These are phyloP conservation scores for Candida sanyaensis DNA, from an alignment of 1,139 yeast species.

Conservation along the genomic window DNA sequence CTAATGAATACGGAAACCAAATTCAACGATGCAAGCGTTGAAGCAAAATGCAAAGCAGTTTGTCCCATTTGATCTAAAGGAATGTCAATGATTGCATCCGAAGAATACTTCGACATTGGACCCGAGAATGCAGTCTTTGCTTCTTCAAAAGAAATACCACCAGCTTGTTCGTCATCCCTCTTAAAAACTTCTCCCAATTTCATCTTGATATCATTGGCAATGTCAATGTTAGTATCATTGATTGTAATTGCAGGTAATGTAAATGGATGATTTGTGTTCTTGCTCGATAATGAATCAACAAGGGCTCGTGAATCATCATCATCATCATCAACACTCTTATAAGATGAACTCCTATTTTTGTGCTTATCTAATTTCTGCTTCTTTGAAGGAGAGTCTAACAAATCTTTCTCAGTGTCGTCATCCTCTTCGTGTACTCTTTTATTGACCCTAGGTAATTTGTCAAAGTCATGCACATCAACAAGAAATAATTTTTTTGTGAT, in stretches of 20 bases:
- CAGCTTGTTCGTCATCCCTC: constrained; percentile 32
- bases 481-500: constrained; percentile 40
- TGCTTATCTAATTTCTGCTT: constrained; percentile 20
- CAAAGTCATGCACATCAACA: constrained; percentile 49
- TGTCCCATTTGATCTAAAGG: constrained; percentile 45
- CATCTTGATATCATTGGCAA: constrained; percentile 56
- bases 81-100: constrained; percentile 28
- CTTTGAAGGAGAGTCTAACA: constrained; percentile 36
- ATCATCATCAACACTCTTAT: neutral
- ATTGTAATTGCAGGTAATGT: constrained; percentile 55
- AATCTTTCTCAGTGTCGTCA: constrained; percentile 12
- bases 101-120: constrained; percentile 15
- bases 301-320: neutral
- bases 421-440: constrained; percentile 19
- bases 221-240: constrained; percentile 26
- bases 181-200: constrained; percentile 52
- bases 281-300: constrained; percentile 23
- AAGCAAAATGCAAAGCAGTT: constrained; percentile 49
- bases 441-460: constrained; percentile 32
- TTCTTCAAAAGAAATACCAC: constrained; percentile 34
- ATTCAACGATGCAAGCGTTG: constrained; percentile 42
- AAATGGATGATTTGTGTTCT: constrained; percentile 50
- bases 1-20: constrained; percentile 39
- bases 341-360: neutral
- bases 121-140: constrained; percentile 30